phyloP scores from a whole-genome alignment of 495 filamentous ascomycete species.

The Hypoxylon fuscum region DNA sequence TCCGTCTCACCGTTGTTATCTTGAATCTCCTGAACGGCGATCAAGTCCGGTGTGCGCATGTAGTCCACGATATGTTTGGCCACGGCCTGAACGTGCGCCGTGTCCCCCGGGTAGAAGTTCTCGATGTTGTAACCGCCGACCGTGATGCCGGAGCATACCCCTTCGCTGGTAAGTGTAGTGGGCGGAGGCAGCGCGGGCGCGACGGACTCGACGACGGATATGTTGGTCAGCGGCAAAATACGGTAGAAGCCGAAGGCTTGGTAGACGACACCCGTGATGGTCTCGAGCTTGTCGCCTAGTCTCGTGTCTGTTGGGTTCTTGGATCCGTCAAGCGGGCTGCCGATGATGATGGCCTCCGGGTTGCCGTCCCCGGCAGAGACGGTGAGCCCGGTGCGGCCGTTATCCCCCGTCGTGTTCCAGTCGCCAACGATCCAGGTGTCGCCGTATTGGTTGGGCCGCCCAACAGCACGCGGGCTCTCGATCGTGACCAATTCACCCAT shows the following conservation, averaged over 20 bases:
- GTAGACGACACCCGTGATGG: constrained; percentile 67
- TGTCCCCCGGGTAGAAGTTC: constrained; percentile 60
- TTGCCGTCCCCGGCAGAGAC: constrained; percentile 63
- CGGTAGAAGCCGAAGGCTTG: constrained; percentile 68
- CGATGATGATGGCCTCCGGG: constrained; percentile 69
- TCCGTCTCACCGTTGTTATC: constrained; percentile 64
- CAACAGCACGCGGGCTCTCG: constrained; percentile 55
- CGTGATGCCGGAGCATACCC: constrained; percentile 61
- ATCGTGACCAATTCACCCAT: constrained; percentile 66
- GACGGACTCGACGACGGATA: constrained; percentile 51
- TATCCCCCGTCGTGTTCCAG: constrained; percentile 62
- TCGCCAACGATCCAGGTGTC: constrained; percentile 69
- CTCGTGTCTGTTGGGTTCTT: constrained; percentile 61
- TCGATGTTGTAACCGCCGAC: constrained; percentile 70
- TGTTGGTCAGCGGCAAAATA: constrained; percentile 63
- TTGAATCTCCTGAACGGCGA: constrained; percentile 70
- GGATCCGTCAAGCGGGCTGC: constrained; percentile 65
- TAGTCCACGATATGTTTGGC: constrained; percentile 65
- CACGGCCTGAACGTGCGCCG: constrained; percentile 54
- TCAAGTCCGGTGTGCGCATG: constrained; percentile 60
- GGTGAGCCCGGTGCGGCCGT: constrained; percentile 64
- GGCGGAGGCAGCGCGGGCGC: constrained; percentile 47
- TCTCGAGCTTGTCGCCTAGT: constrained; percentile 63
- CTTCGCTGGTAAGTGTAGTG: constrained; percentile 54
- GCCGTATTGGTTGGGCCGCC: constrained; percentile 64